A percentile compares a stretch with the other conserved stretches of the same genome.
Conservation (phyloP, 495 filamentous ascomycete genomes). For the Penicillium antarcticum region DNA sequence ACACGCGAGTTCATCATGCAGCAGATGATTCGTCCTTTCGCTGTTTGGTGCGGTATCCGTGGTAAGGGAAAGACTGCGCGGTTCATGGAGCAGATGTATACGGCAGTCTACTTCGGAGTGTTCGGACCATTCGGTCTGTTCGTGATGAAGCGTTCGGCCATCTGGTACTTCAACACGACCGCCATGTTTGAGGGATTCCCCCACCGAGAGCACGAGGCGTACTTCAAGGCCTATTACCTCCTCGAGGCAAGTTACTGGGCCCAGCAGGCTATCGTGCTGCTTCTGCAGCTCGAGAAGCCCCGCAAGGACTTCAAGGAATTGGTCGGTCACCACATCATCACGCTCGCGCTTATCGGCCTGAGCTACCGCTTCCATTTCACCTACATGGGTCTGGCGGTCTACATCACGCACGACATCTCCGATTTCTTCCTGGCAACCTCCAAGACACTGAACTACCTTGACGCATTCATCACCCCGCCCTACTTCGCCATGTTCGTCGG, state of each 20-base stretch:
- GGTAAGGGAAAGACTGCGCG: constrained; percentile 77
- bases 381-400: constrained; percentile 94
- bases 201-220: constrained; percentile 74
- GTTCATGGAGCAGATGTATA: constrained; percentile 98
- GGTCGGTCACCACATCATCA: constrained; percentile 91
- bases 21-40: constrained; percentile 77
- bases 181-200: constrained; percentile 93
- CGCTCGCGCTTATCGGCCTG: constrained; percentile 77
- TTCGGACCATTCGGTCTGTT: constrained; percentile 86
- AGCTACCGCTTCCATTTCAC: constrained; percentile 99
- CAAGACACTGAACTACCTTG: constrained; percentile 91
- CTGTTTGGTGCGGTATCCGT: constrained; percentile 65
- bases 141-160: constrained; percentile 82
- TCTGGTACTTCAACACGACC: constrained; percentile 97
- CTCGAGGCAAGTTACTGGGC: constrained; percentile 96
- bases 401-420: constrained; percentile 92
- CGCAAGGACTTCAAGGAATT: constrained; percentile 96
- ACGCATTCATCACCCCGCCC: constrained; percentile 68
- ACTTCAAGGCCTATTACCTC: constrained; percentile 97
- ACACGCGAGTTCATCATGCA: constrained; percentile 98
- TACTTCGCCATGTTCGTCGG: constrained; percentile 83
- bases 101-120: constrained; percentile 87
- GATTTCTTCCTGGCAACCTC: constrained; percentile 98
- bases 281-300: constrained; percentile 89
- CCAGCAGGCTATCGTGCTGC: constrained; percentile 88